Conservation (phyloP, 164 flowering plant genomes). For the Aristolochia fimbriata region DNA sequence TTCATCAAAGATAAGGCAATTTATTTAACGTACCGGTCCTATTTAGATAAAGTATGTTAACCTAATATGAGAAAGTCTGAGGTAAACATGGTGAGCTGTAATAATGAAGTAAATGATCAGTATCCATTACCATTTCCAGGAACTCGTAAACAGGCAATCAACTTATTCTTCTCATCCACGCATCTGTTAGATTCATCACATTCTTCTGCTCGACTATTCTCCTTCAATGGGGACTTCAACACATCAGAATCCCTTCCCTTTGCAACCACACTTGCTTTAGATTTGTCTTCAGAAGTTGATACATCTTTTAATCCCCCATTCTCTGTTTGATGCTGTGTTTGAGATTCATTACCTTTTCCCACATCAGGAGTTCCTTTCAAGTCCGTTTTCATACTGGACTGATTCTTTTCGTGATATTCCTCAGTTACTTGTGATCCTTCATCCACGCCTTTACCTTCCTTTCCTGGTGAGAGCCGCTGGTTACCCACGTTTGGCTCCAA, state of each 20-base stretch:
- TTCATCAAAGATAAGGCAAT: no score
- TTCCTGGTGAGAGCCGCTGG: conserved; percentile 6
- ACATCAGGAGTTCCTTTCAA: conserved; percentile 8
- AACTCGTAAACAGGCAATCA: conserved; percentile 63
- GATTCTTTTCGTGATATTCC: conserved; percentile 3
- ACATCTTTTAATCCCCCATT: conserved; percentile 10
- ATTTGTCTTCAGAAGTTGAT: neutral
- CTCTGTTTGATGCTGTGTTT: conserved; percentile 7
- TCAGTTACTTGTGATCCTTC: conserved; percentile 3
- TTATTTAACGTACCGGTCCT: no score
- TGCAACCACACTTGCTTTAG: no score
- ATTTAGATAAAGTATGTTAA: no score
- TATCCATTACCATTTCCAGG: conserved; percentile 51
- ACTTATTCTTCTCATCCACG: conserved; percentile 28
- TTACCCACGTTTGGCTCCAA: conserved; percentile 8
- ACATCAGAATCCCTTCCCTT: conserved; percentile 6
- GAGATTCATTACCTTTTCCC: conserved; percentile 7
- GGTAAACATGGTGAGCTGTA: no score
- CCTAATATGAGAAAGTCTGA: no score
- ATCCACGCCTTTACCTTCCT: conserved; percentile 6
- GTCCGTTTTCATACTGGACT: conserved; percentile 6
- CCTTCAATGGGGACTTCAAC: conserved; percentile 18
- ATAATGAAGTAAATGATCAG: no score
- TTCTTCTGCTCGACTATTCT: conserved; percentile 31
- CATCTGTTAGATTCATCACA: conserved; percentile 55